Base-by-base conservation (phyloP, 2,329 filamentous ascomycete genomes). In the Aureobasidium sp. region DNA sequence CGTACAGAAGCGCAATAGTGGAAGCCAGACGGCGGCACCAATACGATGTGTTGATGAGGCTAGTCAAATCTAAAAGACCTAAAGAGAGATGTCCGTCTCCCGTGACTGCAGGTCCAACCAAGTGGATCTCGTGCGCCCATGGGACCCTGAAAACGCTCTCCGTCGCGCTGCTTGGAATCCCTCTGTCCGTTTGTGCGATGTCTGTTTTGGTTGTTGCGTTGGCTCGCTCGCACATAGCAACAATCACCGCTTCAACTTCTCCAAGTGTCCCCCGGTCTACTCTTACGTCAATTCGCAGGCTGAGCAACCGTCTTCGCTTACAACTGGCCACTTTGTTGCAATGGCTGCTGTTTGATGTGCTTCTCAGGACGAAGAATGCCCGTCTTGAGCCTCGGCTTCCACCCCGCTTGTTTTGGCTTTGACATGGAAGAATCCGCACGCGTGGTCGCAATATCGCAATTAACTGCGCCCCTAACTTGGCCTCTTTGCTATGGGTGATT, bases 1-100 rank as follows among this genome's bases (percentile, higher is more conserved):
- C 34, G 53, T 30, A 57, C 41, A 29, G n/a, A 57, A 45, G 10
- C n/a, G 29, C 37, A 21, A 21, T 21, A 34, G n/a, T 36, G 9
- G 27, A 36, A 21, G 45, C 45, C 52, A 44, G 25, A 44, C 21
- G 37, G 36, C 30, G 53, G 53, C 53, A 29, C 30, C 32, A 48
- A 58, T 58, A 58, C 54, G 21, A 58, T 57, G 53, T 30, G 53
- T 57, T 57, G 53, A 57, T 57, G n/a, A 10, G 53, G 30, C 54
- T 58, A 58, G 42, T 58, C 41, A 58, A 58, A 58, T 58, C 42
- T 58, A 58, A 41, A 30, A 58, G 37, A 21, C 39, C 52, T 8
- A 44, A 11, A 15, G 34, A 11, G 5, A 55, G 29, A 57, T 34
- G 53, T 27, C 32, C 37, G 50, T 54, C 50, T 21, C 48, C 50